A percentile compares a stretch with the other conserved stretches of the same genome.
These are phyloP conservation scores for Cubamyces sp. DNA, from an alignment of 768 basidiomycete genomes.

Conservation along the genomic window DNA sequence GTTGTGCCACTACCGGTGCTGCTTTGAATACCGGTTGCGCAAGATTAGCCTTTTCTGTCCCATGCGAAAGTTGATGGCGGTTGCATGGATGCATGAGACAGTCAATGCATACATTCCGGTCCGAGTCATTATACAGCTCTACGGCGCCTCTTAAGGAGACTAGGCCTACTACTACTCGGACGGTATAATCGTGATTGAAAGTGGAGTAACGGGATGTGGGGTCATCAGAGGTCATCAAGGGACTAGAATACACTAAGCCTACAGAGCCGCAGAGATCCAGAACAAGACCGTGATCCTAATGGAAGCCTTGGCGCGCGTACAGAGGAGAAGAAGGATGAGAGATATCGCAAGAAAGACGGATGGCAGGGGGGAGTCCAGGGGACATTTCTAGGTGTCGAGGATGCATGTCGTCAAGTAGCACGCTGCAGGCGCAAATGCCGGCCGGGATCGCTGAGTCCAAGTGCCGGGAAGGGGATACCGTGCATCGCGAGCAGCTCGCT, in stretches of 20 bases:
- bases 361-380: background rate
- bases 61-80: no score
- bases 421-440: constrained; percentile 12
- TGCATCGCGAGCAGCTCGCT: constrained; percentile 43
- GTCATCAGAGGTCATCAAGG: constrained; percentile 8
- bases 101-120: background rate
- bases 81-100: no score
- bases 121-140: constrained; percentile 4
- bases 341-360: background rate
- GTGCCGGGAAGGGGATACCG: constrained; percentile 44
- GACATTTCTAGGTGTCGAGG: background rate
- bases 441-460: constrained; percentile 36
- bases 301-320: background rate
- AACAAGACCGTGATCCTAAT: background rate
- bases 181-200: background rate
- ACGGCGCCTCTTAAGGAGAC: background rate
- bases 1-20: no score
- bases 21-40: no score
- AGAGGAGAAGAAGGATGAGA: background rate
- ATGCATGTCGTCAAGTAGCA: background rate
- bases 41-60: no score
- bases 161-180: background rate
- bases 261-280: background rate
- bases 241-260: constrained; percentile 6
- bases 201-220: background rate